Base-by-base conservation (phyloP, 768 basidiomycete genomes). In the Mrakia gelida region DNA sequence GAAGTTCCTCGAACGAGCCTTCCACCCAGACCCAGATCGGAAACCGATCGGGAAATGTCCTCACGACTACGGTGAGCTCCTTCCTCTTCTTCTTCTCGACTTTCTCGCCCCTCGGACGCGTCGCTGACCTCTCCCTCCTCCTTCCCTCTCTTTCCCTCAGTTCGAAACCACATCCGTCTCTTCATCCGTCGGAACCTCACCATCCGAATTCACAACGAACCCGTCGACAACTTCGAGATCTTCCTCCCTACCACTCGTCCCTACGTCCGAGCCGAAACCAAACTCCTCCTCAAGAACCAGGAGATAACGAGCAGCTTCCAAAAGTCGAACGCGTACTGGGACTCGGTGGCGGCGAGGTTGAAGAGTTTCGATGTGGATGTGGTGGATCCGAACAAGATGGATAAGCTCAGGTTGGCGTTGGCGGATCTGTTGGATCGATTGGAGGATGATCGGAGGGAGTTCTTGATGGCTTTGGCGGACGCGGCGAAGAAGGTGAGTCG, bases 1-100 rank as follows among this genome's bases (percentile, higher is more conserved):
- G 52, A 95, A 97, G 81, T 98, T 96, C 84, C 88, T 99, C 41
- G 96, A 99, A 83, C 89, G 96, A 38, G 92, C 94, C 82, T 98
- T 98, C 84, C 97, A 98, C 84, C 95, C 94, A 43, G 89, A 93
- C 49, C 90, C 93, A 80, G 90, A 95, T 81, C 88, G 90, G 81
- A 86, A 93, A 70, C 90, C 93, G n/a, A 91, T 90, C 81, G 93
- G 92, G 45, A 91, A 91, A 5, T 98, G 97, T 82, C 89, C 91
- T 76, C 97, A 99, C 85, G 97, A 98, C 83, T 92, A 95, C 77
- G 28, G 59, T 59, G 18, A 59, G 59, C 59, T 6, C 59, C 18
- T 2, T 18, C 18, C 3, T 11, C 2, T 59, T 28, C 59, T 8
- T 28, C 59, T 59, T 59, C 59, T 59, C 59, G 1, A 2, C n/a